Evolutionary conservation across 164 flowering plant genomes (phyloP).

Genomic region (Akebia trifoliata): DNA sequence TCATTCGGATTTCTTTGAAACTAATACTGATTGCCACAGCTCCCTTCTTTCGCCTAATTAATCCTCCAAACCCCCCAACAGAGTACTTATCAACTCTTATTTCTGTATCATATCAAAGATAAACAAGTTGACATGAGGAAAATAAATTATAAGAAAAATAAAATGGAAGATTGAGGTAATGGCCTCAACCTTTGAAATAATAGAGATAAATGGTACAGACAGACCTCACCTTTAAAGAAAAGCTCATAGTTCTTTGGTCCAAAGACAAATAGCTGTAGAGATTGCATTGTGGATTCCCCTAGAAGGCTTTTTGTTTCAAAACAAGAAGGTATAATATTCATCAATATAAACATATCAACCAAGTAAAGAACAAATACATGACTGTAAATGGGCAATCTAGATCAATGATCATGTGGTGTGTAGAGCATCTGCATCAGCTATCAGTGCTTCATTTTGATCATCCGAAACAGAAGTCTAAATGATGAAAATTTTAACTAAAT

Average conservation of each 20-base stretch:
- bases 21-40: conserved; percentile 64
- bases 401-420: too few relatives aligned
- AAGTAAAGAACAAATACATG: neutral
- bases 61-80: conserved; percentile 54
- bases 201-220: neutral
- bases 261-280: conserved; percentile 61
- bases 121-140: neutral
- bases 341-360: too few relatives aligned
- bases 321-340: neutral
- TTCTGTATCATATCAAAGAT: conserved; percentile 21
- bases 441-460: too few relatives aligned
- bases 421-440: too few relatives aligned
- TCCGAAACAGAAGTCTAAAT: too few relatives aligned
- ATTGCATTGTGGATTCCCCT: conserved; percentile 62
- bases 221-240: conserved; percentile 39
- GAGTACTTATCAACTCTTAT: conserved; percentile 45
- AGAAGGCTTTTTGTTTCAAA: conserved; percentile 31
- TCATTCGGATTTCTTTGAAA: conserved; percentile 49
- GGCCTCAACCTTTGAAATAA: neutral
- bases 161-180: neutral
- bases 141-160: neutral
- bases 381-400: too few relatives aligned
- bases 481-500: too few relatives aligned
- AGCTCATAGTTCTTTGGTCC: conserved; percentile 43
- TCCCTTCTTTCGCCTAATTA: conserved; percentile 64